Evolutionary conservation across 2,329 filamentous ascomycete genomes (phyloP), one percentile per base, ranked within the genome.

Genomic region (Talaromyces sp.): DNA sequence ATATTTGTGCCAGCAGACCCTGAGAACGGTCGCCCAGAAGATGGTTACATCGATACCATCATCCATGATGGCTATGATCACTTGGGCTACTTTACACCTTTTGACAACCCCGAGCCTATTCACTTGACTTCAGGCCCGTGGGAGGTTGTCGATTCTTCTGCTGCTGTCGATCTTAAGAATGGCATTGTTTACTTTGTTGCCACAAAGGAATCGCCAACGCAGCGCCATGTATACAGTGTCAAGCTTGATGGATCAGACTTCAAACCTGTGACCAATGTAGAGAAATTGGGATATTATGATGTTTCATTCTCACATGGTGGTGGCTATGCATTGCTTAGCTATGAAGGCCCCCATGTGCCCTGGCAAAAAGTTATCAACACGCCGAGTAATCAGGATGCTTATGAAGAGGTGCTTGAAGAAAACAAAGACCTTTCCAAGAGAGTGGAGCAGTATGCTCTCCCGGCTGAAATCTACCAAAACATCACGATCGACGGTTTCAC

Each of bases 11-110:
- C 95, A 1, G 90, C 91, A 3, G 91, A 97, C 71, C 84, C 89
- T 24, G 74, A 78, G 11, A 91, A 90, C 64, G 90, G 90, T 14
- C 87, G 93, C 24, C 81, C 84, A 1, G 76, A 93, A 5, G 92
- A 97, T 73, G 95, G 95, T 24, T 99, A 99, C 70, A 87, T 99
- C 63, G 95, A 99, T 74, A 92, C 89, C 0, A 80, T 98, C 62
- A 89, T 98, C 59, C 82, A 96, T 70, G 84, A 96, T 21, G 88
- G 92, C 59, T 91, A 90, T 67, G 91, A 98, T 67, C 95, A 99
- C 68, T 79, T 99, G 56, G 95, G 89, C 0, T 98, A 98, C 77
- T 99, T 97, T 71, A 88, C 89, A 0, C 93, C 95, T 2, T 76
- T 98, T 57, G 90, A 98, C 67, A 93, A 87, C 67, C 80, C 89